These are phyloP conservation scores for Alternaria triticimaculans DNA, from an alignment of 2,329 filamentous ascomycete species.

Conservation along the genomic window DNA sequence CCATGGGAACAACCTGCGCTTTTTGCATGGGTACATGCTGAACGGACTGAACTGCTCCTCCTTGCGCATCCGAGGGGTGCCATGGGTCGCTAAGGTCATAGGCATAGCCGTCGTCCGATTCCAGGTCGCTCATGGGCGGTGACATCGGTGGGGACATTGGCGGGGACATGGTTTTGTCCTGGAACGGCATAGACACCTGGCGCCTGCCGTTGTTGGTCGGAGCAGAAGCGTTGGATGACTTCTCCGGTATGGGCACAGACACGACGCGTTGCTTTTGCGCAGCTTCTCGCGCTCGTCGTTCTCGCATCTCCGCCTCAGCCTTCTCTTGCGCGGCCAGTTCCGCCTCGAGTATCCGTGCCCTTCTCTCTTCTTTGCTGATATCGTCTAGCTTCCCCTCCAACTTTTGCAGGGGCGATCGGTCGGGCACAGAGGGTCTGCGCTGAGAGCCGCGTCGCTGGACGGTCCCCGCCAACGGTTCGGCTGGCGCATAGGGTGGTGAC, in stretches of 20 bases:
- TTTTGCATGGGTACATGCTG: constrained; percentile 31
- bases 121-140: constrained; percentile 34
- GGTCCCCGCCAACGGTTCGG: constrained; percentile 37
- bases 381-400: constrained; percentile 88
- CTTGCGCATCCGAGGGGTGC: constrained; percentile 37
- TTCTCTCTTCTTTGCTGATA: constrained; percentile 95
- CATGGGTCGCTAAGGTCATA: constrained; percentile 46
- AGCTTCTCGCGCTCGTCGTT: constrained; percentile 39
- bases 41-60: constrained; percentile 23
- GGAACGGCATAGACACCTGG: constrained; percentile 44
- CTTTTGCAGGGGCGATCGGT: constrained; percentile 90
- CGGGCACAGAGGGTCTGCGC: constrained; percentile 68
- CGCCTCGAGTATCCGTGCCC: constrained; percentile 81
- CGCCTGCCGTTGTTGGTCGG: constrained; percentile 32
- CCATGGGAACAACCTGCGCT: constrained; percentile 21
- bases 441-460: constrained; percentile 32
- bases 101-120: constrained; percentile 34
- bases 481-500: constrained; percentile 38
- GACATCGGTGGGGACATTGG: constrained; percentile 8
- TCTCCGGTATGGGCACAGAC: constrained; percentile 23
- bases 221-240: constrained; percentile 12
- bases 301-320: constrained; percentile 52
- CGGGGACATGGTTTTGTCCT: constrained; percentile 25
- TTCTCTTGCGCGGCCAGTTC: constrained; percentile 75
- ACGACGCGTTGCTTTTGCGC: constrained; percentile 42